Percentiles rank a stretch among this genome's conserved stretches.
Conservation (phyloP, 2,329 filamentous ascomycete species). For the Colletotrichum musae region DNA sequence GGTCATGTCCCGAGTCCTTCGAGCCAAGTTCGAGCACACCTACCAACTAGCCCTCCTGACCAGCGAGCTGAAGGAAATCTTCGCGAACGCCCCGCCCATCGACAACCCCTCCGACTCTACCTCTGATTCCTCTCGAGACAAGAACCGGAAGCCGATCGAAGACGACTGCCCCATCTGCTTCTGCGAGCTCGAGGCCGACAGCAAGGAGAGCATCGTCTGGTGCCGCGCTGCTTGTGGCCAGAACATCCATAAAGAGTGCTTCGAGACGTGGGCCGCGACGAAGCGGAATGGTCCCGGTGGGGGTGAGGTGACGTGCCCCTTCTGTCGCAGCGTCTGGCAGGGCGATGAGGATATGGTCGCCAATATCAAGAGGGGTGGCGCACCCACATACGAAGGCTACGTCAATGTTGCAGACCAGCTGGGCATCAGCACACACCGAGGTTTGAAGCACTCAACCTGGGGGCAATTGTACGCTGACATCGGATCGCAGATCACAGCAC, state of each 20-base stretch:
- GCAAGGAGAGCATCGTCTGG: constrained; percentile 61
- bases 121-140: constrained; percentile 52
- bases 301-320: constrained; percentile 68
- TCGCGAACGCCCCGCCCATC: constrained; percentile 67
- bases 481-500: constrained; percentile 20
- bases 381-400: constrained; percentile 67
- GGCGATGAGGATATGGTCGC: constrained; percentile 59
- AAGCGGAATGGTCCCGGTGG: constrained; percentile 53
- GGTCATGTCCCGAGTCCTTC: constrained; percentile 72
- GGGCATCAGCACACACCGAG: constrained; percentile 68
- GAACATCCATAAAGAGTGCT: constrained; percentile 69
- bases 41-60: constrained; percentile 75
- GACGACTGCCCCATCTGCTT: constrained; percentile 73
- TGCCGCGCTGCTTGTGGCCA: constrained; percentile 67
- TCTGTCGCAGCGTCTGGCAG: constrained; percentile 72
- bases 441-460: constrained; percentile 49
- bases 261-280: constrained; percentile 67
- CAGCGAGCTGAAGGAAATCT: constrained; percentile 72
- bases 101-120: constrained; percentile 49
- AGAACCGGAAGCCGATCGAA: constrained; percentile 64
- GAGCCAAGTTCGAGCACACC: constrained; percentile 67
- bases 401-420: constrained; percentile 73
- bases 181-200: constrained; percentile 57
- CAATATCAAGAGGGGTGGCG: constrained; percentile 59
- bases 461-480: background rate